These are phyloP conservation scores for Corynascus novoguineensis DNA, from an alignment of 495 filamentous ascomycete species.

Conservation along the genomic window DNA sequence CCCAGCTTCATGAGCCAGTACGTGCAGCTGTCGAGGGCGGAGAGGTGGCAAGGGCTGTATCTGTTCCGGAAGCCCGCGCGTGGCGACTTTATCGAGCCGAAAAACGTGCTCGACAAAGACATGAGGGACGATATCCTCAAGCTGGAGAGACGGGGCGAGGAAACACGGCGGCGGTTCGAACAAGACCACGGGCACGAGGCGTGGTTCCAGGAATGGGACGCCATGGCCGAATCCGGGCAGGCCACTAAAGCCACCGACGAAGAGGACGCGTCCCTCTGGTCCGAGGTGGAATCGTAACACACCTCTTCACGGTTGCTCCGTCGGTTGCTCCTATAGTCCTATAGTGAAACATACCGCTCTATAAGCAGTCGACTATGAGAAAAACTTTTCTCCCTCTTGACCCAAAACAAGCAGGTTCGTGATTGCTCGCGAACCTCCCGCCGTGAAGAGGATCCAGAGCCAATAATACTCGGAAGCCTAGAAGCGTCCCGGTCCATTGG, in stretches of 20 bases:
- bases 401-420: no score
- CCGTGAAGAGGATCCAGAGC: no score
- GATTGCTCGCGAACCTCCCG: no score
- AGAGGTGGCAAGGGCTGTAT: background rate
- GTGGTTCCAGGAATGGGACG: conserved; percentile 1
- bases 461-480: no score
- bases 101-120: conserved; percentile 10
- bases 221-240: background rate
- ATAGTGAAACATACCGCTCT: no score
- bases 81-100: conserved; percentile 13
- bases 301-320: no score
- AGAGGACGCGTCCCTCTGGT: background rate
- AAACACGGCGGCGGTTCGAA: conserved; percentile 8
- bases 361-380: no score
- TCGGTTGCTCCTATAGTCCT: no score
- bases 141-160: conserved; percentile 9
- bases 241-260: background rate
- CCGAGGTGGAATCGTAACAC: no score
- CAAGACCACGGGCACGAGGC: background rate
- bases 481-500: no score
- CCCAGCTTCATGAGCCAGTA: conserved; percentile 14
- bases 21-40: conserved; percentile 8
- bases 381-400: no score
- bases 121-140: conserved; percentile 11
- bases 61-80: conserved; percentile 2